Percentiles rank a stretch among this genome's conserved stretches.
These are phyloP conservation scores for Penicillium hordei DNA, from an alignment of 2,329 filamentous ascomycete species.

Conservation along the genomic window DNA sequence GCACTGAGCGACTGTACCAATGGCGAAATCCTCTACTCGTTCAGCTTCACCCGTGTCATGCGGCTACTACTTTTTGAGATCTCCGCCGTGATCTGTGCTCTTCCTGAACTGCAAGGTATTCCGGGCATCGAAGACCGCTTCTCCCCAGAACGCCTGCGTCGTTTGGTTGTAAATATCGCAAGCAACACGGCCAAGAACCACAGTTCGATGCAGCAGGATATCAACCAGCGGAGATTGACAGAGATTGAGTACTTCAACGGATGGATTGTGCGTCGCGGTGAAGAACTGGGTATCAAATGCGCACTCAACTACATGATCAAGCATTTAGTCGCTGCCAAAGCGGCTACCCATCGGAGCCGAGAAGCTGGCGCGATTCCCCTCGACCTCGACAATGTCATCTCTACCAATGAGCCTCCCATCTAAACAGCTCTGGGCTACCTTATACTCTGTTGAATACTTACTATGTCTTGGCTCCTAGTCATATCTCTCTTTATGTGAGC, in stretches of 20 bases:
- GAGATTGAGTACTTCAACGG: constrained; percentile 87
- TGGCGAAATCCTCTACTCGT: constrained; percentile 67
- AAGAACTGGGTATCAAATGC: constrained; percentile 69
- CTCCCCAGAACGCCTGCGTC: constrained; percentile 60
- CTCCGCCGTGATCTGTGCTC: constrained; percentile 63
- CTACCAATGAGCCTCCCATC: constrained; percentile 7
- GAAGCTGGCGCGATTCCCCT: constrained; percentile 38
- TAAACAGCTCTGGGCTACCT: not conserved
- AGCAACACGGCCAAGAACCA: constrained; percentile 56
- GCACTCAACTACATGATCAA: constrained; percentile 72
- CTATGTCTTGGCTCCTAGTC: not conserved
- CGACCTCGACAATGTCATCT: constrained; percentile 12
- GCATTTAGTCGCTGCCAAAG: constrained; percentile 71
- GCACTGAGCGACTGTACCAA: constrained; percentile 76
- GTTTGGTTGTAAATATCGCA: constrained; percentile 57
- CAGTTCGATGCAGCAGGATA: constrained; percentile 67
- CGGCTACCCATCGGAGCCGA: constrained; percentile 43
- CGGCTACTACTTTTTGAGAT: constrained; percentile 73
- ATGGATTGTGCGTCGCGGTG: constrained; percentile 74
- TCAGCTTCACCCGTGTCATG: constrained; percentile 64
- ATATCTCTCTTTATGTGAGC: not conserved
- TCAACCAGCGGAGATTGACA: constrained; percentile 62
- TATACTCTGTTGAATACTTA: not conserved
- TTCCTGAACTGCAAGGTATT: constrained; percentile 71
- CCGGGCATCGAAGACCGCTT: constrained; percentile 62